phyloP scores from a whole-genome alignment of 139 green algal species.

The Ulvella scutata region DNA sequence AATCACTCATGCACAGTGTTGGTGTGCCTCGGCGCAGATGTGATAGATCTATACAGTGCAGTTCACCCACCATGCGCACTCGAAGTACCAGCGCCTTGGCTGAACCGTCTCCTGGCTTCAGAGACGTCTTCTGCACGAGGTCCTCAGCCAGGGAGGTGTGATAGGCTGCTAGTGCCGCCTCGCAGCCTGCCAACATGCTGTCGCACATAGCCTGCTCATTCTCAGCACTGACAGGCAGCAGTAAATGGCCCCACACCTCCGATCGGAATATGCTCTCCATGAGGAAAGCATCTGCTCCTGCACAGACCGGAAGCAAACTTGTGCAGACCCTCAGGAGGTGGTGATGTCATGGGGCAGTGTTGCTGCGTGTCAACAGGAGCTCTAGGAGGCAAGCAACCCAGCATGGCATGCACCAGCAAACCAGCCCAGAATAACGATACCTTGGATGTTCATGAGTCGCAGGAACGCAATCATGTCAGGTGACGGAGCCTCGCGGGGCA shows the following conservation, averaged over 20 bases:
- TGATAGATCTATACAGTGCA: neutral
- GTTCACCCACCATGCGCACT: constrained; percentile 5
- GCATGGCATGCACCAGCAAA: neutral
- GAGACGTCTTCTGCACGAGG: constrained; percentile 18
- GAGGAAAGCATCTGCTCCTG: constrained; percentile 69
- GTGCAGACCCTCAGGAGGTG: neutral
- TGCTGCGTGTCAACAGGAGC: neutral
- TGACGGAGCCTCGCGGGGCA: constrained; percentile 12
- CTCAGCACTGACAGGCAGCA: constrained; percentile 48
- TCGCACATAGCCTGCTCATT: constrained; percentile 72
- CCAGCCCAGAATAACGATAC: constrained; percentile 4
- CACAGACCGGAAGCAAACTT: neutral
- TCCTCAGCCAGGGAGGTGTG: constrained; percentile 44
- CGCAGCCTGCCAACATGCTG: constrained; percentile 41
- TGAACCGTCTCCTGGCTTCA: constrained; percentile 10
- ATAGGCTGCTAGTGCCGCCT: constrained; percentile 34
- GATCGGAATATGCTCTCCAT: constrained; percentile 77
- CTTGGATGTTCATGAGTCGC: constrained; percentile 53
- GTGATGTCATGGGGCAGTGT: neutral
- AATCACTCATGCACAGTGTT: too few species aligned
- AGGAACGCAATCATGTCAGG: constrained; percentile 61
- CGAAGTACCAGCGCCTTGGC: constrained; percentile 27
- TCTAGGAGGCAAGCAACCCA: neutral
- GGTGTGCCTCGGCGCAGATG: neutral
- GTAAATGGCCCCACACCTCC: constrained; percentile 58